Evolutionary conservation across 106 monocot genomes (phyloP).

Genomic region (Allium fistulosum): DNA sequence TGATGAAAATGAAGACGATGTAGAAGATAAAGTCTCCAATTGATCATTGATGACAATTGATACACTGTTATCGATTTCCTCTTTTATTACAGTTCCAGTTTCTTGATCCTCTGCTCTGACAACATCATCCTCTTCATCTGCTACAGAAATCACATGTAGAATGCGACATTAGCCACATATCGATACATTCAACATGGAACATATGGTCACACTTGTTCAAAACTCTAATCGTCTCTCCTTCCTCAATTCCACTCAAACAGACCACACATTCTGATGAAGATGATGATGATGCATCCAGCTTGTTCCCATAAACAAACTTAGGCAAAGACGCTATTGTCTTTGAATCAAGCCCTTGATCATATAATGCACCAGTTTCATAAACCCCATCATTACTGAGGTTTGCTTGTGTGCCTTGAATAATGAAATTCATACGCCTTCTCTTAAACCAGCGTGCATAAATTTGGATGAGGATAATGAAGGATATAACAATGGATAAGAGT

Average conservation of each 20-base stretch:
- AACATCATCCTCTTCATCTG: background rate
- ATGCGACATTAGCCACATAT: conserved; percentile 12
- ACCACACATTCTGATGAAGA: no score
- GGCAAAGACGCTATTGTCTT: no score
- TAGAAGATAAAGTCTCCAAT: no score
- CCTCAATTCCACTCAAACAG: no score
- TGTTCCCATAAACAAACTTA: no score
- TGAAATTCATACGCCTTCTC: background rate
- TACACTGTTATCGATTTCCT: background rate
- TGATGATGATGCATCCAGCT: no score
- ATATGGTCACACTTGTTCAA: conserved; percentile 6
- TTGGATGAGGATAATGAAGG: conserved; percentile 21
- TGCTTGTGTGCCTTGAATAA: background rate
- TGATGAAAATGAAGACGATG: no score
- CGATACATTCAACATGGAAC: conserved; percentile 17
- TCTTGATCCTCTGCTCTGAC: no score
- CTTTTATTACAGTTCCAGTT: background rate
- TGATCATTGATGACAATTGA: background rate
- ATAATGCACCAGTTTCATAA: background rate
- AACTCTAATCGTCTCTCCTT: no score
- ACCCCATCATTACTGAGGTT: background rate
- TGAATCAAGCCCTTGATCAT: background rate
- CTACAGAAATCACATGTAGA: conserved; percentile 1
- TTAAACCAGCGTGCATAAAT: conserved; percentile 14
- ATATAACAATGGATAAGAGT: conserved; percentile 8